Base-by-base conservation (phyloP, 441 rosid genomes). In the Kokia cookei region DNA sequence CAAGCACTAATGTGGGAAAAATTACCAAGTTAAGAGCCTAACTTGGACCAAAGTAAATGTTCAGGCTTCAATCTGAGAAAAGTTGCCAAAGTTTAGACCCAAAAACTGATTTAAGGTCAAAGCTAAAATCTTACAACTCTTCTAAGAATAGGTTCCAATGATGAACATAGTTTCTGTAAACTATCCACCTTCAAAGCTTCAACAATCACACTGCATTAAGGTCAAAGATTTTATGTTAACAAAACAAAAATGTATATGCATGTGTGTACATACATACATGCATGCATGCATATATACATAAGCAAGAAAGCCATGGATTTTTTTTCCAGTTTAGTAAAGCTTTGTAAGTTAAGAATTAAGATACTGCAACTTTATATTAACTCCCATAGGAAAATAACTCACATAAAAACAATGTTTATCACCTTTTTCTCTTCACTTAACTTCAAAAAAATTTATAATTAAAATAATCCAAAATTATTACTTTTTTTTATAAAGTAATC, bases 151-250 rank as follows among this genome's bases (percentile, higher is more conserved):
- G 99, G 99, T 80, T 96, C 99, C 86, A 96, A 75, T 58, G 99
- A 96, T 29, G 98, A 92, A 86, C 97, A 96, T 75, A 96, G 91
- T 89, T 89, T 96, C 85, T 96, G 99, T 75, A 96, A 79, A 87
- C 97, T 94, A 77, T 93, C 98, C 75, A 94, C 90, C 88, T 94
- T 96, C 66, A 96, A 82, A 81, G 99, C 99, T 84, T 96, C 99
- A 10, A 96, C 98, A 77, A 96, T 92, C 54, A 96, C 98, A 71
- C 99, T 96, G 86, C 89, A 84, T 54, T 26, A 75, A 61, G 19
- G 68, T 17, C n/a, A 14, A 22, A 74, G 22, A 11, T 32, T 11
- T 37, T 29, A 48, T 29, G 73, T 70, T 17, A 71, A 51, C 12
- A 57, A 42, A 55, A 55, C 45, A 88, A 90, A 73, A 22, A 40